Evolutionary conservation across 2,329 filamentous ascomycete species (phyloP).

Genomic region (Orbilia ellipsospora): DNA sequence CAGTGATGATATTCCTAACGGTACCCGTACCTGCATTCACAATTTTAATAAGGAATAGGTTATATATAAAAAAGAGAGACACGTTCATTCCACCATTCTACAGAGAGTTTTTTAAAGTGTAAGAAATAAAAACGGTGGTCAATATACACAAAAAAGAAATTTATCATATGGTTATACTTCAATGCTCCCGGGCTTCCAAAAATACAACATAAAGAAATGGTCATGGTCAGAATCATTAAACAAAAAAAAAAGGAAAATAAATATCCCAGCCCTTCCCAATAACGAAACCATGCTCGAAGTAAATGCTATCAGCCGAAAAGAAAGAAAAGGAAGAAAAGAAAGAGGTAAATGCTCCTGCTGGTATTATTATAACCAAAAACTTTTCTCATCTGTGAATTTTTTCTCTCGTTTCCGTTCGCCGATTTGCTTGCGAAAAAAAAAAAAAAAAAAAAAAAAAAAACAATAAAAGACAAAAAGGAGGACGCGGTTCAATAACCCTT

Average conservation of each 20-base stretch:
- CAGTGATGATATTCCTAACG: no score
- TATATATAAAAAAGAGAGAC: background rate
- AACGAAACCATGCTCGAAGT: background rate
- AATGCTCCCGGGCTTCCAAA: conserved; percentile 10
- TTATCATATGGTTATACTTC: background rate
- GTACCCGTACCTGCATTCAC: background rate
- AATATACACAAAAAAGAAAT: conserved; percentile 22
- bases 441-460: conserved; percentile 17
- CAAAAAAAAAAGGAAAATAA: background rate
- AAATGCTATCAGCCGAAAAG: background rate
- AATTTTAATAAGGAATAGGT: background rate
- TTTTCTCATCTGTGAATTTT: conserved; percentile 19
- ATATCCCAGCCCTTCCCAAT: conserved; percentile 34
- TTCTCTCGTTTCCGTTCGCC: background rate
- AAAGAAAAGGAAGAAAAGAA: conserved; percentile 10
- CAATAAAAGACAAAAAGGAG: conserved; percentile 5
- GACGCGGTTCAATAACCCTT: conserved; percentile 20
- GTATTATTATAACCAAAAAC: conserved; percentile 23
- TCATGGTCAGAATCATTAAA: conserved; percentile 44
- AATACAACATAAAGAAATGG: conserved; percentile 15
- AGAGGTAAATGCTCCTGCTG: conserved; percentile 17
- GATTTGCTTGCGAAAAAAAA: background rate
- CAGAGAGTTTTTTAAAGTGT: background rate
- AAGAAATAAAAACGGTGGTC: conserved; percentile 3
- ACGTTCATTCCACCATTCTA: conserved; percentile 27